phyloP scores from a whole-genome alignment of 2,329 filamentous ascomycete species.

The Ceratocystis cubensis region DNA sequence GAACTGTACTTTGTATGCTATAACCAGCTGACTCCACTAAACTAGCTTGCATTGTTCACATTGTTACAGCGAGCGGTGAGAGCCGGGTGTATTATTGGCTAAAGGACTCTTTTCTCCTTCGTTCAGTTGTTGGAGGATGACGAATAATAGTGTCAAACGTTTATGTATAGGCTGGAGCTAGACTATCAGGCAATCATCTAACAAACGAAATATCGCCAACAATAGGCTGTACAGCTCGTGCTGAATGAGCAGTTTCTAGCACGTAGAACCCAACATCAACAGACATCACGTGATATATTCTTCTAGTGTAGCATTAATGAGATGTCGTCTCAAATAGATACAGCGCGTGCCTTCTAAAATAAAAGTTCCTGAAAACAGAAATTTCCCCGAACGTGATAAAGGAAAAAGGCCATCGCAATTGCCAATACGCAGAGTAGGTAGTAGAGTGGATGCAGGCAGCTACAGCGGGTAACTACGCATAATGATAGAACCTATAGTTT shows the following conservation, averaged over 20 bases:
- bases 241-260: too few relatives aligned
- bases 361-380: background rate
- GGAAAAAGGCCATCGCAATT: background rate
- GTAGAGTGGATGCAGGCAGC: background rate
- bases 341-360: background rate
- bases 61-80: constrained; percentile 9
- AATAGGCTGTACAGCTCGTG: too few relatives aligned
- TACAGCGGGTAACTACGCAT: background rate
- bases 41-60: background rate
- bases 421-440: background rate
- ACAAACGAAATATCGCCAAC: too few relatives aligned
- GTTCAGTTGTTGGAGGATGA: too few relatives aligned
- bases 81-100: background rate
- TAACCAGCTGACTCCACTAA: background rate
- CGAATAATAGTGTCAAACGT: too few relatives aligned
- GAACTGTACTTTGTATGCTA: background rate
- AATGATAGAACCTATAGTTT: background rate
- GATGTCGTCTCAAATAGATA: constrained; percentile 10
- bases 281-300: background rate
- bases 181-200: too few relatives aligned
- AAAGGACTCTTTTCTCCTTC: too few relatives aligned
- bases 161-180: too few relatives aligned
- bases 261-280: too few relatives aligned
- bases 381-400: background rate
- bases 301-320: background rate